Evolutionary conservation across 1,284 basidiomycete species (phyloP), one percentile per base, ranked within the genome.

Genomic region (Microbotryum silenes-acaulis): DNA sequence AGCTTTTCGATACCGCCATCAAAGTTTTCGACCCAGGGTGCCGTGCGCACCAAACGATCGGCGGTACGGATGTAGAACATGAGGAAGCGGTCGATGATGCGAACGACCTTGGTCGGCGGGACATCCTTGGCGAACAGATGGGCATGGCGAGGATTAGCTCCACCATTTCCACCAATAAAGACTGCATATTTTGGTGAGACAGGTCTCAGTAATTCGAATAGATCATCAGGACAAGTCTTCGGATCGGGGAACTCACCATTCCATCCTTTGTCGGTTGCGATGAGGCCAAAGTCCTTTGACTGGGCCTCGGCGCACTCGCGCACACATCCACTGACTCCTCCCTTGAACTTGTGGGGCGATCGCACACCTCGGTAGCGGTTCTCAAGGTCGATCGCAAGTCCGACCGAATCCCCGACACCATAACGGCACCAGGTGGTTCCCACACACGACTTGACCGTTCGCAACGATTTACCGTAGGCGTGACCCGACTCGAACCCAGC

Each of bases 231-330:
- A 42, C 37, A 4, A 6, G 9, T 37, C 37, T 10, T 37, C 37
- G 14, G 14, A 18, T 4, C 16, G 31, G 46, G 27, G 21, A 23
- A 73, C 78, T 67, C 67, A 82, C 80, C 74, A 67, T 87, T 86
- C 85, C 85, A 87, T 21, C 85, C 85, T 74, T 88, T 88, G 74
- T 84, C 83, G 0, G 85, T 87, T 1, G 87, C 87, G 62, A 88
- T 88, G 45, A 88, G 75, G 27, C 87, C 87, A 71, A 89, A 88
- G 74, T 89, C 87, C 69, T 85, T 86, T 42, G 78, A 78, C 69
- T 88, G 86, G 0, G 87, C 86, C 73, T 88, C 87, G 0, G 86
- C 86, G 66, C 86, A 88, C 71, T 87, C 86, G 21, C 86, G 79
- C 0, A 85, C 80, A 68, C 85, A 88, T 18, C 87, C 87, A 45